Percentiles rank a stretch among this genome's conserved stretches.
Evolutionary conservation across 805 yeast species (phyloP).

Genomic region (Yarrowia sp.): DNA sequence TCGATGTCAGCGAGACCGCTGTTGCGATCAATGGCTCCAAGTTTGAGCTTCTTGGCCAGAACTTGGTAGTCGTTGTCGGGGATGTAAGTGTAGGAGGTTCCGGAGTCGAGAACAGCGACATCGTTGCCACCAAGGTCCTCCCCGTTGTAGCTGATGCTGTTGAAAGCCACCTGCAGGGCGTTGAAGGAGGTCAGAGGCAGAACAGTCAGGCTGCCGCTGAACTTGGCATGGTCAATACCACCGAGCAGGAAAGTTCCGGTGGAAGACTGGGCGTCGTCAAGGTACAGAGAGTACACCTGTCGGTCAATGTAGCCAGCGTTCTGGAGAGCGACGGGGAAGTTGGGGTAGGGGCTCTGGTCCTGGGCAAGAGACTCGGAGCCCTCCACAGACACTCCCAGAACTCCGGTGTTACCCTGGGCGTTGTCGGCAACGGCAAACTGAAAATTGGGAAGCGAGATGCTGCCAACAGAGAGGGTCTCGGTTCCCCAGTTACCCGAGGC

Average conservation of each 20-base stretch:
- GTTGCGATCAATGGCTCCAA: not conserved
- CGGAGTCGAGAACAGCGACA: not conserved
- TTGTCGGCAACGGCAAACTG: not conserved
- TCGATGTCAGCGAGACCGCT: conserved; percentile 26
- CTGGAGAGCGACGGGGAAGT: not conserved
- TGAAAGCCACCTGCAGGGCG: not conserved
- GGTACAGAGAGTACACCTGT: not conserved
- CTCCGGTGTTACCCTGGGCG: not conserved
- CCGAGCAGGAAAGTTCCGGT: not conserved
- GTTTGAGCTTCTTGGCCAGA: not conserved
- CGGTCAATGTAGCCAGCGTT: not conserved
- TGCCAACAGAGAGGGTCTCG: not conserved
- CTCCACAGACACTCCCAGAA: not conserved
- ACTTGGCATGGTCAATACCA: not conserved
- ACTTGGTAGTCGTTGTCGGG: not conserved
- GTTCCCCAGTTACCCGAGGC: too few relatives aligned
- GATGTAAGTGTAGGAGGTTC: not conserved
- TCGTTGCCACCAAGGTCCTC: not conserved
- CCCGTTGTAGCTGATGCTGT: not conserved
- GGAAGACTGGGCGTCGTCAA: not conserved
- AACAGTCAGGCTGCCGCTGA: not conserved
- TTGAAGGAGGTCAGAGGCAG: not conserved
- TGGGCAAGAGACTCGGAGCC: not conserved
- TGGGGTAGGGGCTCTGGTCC: not conserved
- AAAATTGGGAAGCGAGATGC: not conserved